Percentiles rank a stretch among this genome's conserved stretches.
Conservation (phyloP, 2,329 filamentous ascomycete genomes). For the Sporothrix schenckii region DNA sequence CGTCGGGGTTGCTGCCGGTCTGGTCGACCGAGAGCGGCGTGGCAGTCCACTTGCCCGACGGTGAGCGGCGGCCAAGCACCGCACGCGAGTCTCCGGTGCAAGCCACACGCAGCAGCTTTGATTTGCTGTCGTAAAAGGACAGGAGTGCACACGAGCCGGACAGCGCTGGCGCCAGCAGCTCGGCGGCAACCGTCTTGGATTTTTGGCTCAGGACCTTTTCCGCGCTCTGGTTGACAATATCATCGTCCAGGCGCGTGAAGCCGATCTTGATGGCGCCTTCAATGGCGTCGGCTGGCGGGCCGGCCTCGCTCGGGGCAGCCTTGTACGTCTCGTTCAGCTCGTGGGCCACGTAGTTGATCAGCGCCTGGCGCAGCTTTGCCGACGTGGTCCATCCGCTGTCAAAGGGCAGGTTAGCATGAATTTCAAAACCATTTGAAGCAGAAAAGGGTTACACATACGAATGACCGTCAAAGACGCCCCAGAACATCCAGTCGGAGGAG, state of each 20-base stretch:
- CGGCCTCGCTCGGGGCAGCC: conserved; percentile 57
- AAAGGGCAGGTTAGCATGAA: conserved; percentile 32
- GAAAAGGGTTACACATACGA: conserved; percentile 61
- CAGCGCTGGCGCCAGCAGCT: conserved; percentile 86
- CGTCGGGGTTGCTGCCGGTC: conserved; percentile 84
- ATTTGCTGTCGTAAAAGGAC: conserved; percentile 90
- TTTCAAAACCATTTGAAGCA: not conserved
- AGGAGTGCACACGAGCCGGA: conserved; percentile 97
- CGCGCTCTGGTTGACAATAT: conserved; percentile 92
- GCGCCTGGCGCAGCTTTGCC: conserved; percentile 86
- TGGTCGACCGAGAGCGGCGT: conserved; percentile 90
- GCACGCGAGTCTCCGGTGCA: conserved; percentile 97
- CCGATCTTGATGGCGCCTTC: conserved; percentile 91
- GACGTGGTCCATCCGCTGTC: conserved; percentile 94
- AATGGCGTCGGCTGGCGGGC: conserved; percentile 77
- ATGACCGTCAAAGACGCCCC: conserved; percentile 98
- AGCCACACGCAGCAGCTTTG: conserved; percentile 86
- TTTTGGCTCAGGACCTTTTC: conserved; percentile 87
- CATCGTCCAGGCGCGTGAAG: conserved; percentile 85
- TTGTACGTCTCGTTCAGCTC: conserved; percentile 94
- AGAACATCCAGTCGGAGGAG: conserved; percentile 97
- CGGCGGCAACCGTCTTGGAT: conserved; percentile 87
- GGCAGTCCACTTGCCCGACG: conserved; percentile 87
- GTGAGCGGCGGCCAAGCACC: conserved; percentile 77
- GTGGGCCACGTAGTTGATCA: conserved; percentile 89